Base-by-base conservation (phyloP, 768 basidiomycete species). In the Pulveroboletus sp. region DNA sequence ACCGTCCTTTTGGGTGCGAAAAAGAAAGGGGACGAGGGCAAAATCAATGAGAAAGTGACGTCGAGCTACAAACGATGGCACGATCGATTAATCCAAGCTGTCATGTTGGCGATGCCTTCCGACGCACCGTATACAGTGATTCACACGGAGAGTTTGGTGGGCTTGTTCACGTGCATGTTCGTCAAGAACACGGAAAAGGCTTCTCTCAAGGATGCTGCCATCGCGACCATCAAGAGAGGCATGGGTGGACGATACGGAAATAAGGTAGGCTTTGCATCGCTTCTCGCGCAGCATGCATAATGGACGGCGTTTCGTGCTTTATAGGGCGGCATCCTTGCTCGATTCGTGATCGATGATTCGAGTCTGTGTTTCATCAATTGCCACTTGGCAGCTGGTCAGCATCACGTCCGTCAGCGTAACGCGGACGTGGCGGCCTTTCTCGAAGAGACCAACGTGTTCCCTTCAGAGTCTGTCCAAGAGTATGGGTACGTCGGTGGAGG, bases 351-450 rank as follows among this genome's bases (percentile, higher is more conserved):
- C 38, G 93, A 93, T 51, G 93, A 97, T 65, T 88, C 93, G 2
- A 94, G 91, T 0, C 64, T 97, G 13, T 98, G 95, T 69, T 87
- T 96, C 61, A 82, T 98, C 71, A 99, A 99, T 69, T 93, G 89
- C 56, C 95, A 99, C 75, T 79, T 99, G 51, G 95, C 94, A n/a
- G 91, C 92, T 6, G 95, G 95, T 2, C 94, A 97, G 61, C 78
- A 80, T 48, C 86, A 88, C 43, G 79, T 87, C 16, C 79, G 87
- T 2, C 77, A 87, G 53, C 78, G 95, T 16, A 96, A 96, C 58
- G 82, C 85, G 3, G 95, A 99, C 67, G 73, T 93, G 11, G 85
- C 88, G 6, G 86, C 83, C 1, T 88, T 98, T 50, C 69, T 97
- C 51, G 95, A 98, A 59, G 86, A 89, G 53, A 83, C 83, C 45